A percentile compares a stretch with the other conserved stretches of the same genome.
Conservation (phyloP, 2,329 filamentous ascomycete genomes). For the Escovopsis weberi region DNA sequence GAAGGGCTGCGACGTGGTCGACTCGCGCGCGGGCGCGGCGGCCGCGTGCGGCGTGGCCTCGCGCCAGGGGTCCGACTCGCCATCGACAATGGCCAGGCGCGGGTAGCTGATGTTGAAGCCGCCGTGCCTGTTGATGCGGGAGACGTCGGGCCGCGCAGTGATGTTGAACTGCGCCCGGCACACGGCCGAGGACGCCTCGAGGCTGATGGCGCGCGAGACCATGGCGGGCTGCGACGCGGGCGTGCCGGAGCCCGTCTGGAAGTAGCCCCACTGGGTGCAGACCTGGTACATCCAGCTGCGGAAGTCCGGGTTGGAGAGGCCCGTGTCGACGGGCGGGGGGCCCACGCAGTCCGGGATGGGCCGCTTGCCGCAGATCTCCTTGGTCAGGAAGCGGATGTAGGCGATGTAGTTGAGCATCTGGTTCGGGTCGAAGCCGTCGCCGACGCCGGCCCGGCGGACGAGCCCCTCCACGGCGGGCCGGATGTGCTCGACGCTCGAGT, state of each 20-base stretch:
- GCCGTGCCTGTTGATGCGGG: constrained; percentile 62
- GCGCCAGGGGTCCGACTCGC: constrained; percentile 68
- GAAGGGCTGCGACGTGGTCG: constrained; percentile 52
- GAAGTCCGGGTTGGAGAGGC: constrained; percentile 10
- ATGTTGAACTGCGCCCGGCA: constrained; percentile 61
- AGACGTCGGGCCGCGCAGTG: constrained; percentile 43
- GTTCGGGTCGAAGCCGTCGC: constrained; percentile 20
- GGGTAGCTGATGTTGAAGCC: constrained; percentile 58
- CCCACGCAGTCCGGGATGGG: constrained; percentile 18
- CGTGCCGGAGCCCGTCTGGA: constrained; percentile 57
- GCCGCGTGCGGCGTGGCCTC: constrained; percentile 57
- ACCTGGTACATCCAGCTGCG: constrained; percentile 39
- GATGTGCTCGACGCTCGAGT: constrained; percentile 24
- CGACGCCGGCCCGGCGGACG: constrained; percentile 26
- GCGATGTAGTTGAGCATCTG: constrained; percentile 39
- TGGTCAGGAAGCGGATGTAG: constrained; percentile 22
- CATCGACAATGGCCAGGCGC: constrained; percentile 62
- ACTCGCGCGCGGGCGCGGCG: constrained; percentile 40
- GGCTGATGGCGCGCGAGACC: constrained; percentile 53
- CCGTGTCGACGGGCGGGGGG: constrained; percentile 9
- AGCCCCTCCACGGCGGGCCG: constrained; percentile 22
- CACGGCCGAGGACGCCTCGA: constrained; percentile 45
- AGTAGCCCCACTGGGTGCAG: constrained; percentile 59
- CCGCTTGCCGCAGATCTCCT: constrained; percentile 11
- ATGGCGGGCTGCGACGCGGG: constrained; percentile 51